Conservation (phyloP, 768 basidiomycete genomes). For the Rhodotorula paludigena region DNA sequence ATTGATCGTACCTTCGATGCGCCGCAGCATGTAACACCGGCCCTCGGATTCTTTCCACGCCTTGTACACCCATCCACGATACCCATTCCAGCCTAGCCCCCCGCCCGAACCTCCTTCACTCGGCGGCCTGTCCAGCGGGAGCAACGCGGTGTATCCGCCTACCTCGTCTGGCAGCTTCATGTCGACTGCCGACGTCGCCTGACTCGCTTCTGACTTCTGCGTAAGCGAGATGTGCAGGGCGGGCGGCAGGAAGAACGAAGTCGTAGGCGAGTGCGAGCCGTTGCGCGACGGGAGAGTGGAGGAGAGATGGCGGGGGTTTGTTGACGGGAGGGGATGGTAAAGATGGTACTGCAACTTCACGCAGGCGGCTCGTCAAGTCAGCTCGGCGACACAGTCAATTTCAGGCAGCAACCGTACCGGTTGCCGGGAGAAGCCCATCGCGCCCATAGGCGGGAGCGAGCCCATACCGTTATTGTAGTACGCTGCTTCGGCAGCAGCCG, state of each 20-base stretch:
- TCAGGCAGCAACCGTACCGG: slow-evolving; percentile 54
- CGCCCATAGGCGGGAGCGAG: slow-evolving; percentile 5
- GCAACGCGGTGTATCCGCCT: slow-evolving; percentile 81
- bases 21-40: slow-evolving; percentile 65
- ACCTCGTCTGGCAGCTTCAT: slow-evolving; percentile 74
- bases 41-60: slow-evolving; percentile 75
- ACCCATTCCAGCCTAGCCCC: slow-evolving; percentile 50
- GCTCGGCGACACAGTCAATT: background rate
- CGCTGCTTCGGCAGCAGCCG: slow-evolving; percentile 31
- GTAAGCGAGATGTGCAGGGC: slow-evolving; percentile 54
- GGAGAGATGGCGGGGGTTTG: slow-evolving; percentile 53
- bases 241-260: slow-evolving; percentile 77
- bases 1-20: slow-evolving; percentile 88
- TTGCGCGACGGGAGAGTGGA: slow-evolving; percentile 35
- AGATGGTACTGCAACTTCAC: slow-evolving; percentile 94
- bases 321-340: slow-evolving; percentile 68
- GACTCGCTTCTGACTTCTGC: slow-evolving; percentile 46
- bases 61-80: slow-evolving; percentile 77
- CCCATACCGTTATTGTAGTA: slow-evolving; percentile 42
- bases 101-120: background rate
- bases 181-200: slow-evolving; percentile 46
- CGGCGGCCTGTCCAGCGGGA: slow-evolving; percentile 60
- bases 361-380: slow-evolving; percentile 9
- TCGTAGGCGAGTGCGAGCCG: slow-evolving; percentile 46
- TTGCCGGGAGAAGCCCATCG: slow-evolving; percentile 51